phyloP scores from a whole-genome alignment of 2,329 filamentous ascomycete species.

The Colletotrichum agaves region DNA sequence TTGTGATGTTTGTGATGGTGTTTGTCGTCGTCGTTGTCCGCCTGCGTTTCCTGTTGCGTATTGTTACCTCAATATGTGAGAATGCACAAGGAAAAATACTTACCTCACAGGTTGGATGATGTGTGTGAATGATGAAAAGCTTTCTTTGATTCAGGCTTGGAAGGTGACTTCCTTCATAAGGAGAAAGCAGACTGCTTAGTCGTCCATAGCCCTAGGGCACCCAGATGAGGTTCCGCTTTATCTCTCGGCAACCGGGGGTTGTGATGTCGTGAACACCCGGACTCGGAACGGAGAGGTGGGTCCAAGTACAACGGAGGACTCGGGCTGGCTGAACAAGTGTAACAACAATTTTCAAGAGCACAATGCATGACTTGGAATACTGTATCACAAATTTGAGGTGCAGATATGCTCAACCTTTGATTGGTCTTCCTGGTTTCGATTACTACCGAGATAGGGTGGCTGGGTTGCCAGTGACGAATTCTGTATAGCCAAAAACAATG shows the following conservation, averaged over 20 bases:
- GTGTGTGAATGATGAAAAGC: not conserved
- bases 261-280: slow-evolving; percentile 6
- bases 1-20: not conserved
- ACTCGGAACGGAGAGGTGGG: slow-evolving; percentile 12
- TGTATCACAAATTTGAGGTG: no score
- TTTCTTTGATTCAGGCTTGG: not conserved
- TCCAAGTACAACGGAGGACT: not conserved
- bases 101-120: no score
- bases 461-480: no score
- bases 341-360: not conserved
- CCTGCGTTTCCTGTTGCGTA: no score
- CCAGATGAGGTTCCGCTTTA: not conserved
- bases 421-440: no score
- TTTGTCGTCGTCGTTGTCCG: no score
- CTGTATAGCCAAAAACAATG: no score
- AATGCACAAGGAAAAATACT: no score
- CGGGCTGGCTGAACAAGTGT: not conserved
- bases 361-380: not conserved
- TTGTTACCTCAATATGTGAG: no score
- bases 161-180: no score
- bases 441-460: no score
- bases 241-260: not conserved
- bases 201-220: not conserved
- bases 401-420: no score
- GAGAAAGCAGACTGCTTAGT: not conserved